phyloP scores from a whole-genome alignment of 441 rosid genomes.

The Mallotus japonicus region DNA sequence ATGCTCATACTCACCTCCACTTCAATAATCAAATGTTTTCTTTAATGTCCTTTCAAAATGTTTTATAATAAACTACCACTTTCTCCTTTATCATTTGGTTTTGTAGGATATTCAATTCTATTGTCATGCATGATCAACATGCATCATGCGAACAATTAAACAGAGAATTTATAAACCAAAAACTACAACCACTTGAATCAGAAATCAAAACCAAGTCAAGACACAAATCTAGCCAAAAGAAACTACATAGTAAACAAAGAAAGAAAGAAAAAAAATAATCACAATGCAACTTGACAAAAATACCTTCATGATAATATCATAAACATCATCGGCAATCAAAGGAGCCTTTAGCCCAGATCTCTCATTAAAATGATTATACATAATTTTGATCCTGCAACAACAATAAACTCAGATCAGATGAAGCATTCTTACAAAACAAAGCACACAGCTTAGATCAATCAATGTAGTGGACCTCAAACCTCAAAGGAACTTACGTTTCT shows the following conservation, averaged over 20 bases:
- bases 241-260: background rate
- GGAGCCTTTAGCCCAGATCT: slow-evolving; percentile 73
- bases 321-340: slow-evolving; percentile 81
- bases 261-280: background rate
- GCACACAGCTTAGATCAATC: background rate
- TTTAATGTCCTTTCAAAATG: too few relatives aligned
- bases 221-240: background rate
- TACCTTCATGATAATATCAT: slow-evolving; percentile 82
- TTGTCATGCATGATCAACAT: background rate
- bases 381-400: slow-evolving; percentile 60
- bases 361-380: slow-evolving; percentile 68
- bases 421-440: background rate
- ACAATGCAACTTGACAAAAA: background rate
- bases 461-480: too few relatives aligned
- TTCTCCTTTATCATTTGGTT: background rate
- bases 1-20: too few relatives aligned
- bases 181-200: background rate
- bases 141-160: background rate
- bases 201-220: background rate
- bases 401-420: slow-evolving; percentile 9
- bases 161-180: background rate
- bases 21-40: too few relatives aligned
- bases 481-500: slow-evolving; percentile 60
- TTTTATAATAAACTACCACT: too few relatives aligned
- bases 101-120: background rate